A percentile compares a stretch with the other conserved stretches of the same genome.
Evolutionary conservation across 345 rosid genomes (phyloP).

Genomic region (Hirschfeldia incana): DNA sequence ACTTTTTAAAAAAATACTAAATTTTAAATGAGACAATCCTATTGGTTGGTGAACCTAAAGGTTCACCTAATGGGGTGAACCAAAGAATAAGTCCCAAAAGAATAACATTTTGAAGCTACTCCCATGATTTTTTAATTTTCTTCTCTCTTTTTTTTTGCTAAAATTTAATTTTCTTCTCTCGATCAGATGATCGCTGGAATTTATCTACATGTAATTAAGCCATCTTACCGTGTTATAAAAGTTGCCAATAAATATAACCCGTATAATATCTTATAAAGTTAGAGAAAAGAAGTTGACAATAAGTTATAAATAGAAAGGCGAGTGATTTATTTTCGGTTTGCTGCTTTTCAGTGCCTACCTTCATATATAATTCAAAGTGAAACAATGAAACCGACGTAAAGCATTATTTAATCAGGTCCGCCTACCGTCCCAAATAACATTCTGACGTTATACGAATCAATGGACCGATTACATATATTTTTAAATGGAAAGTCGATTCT

Average conservation of each 20-base stretch:
- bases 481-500: neutral
- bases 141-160: too few relatives aligned
- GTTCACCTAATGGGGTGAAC: too few relatives aligned
- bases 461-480: neutral
- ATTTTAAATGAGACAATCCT: too few relatives aligned
- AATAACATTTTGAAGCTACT: neutral
- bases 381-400: constrained; percentile 17
- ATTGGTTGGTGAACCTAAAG: too few relatives aligned
- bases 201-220: neutral
- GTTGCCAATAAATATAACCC: neutral
- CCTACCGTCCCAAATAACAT: constrained; percentile 22
- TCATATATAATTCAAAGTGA: constrained; percentile 3
- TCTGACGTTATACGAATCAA: constrained; percentile 17
- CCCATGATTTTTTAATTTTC: neutral
- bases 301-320: constrained; percentile 6
- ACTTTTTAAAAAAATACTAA: too few relatives aligned
- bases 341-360: constrained; percentile 16
- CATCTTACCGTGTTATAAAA: neutral
- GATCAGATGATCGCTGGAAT: neutral
- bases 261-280: neutral
- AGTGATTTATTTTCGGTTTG: constrained; percentile 3
- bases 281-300: neutral
- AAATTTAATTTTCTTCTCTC: neutral
- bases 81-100: neutral
- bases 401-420: constrained; percentile 31